Base-by-base conservation (phyloP, 257 asterid species). In the Ballota nigra region DNA sequence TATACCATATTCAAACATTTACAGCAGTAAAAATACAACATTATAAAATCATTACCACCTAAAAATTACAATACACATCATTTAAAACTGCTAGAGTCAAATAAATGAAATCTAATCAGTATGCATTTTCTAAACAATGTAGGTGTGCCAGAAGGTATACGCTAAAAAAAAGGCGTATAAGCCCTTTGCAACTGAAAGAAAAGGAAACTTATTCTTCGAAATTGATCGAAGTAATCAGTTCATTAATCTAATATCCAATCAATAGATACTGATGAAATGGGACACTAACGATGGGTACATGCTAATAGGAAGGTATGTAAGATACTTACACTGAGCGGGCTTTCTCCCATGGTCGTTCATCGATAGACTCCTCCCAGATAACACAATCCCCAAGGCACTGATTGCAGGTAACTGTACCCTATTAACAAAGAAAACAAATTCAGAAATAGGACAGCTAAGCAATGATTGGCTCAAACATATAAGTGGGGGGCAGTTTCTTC, bases 281-380 rank as follows among this genome's bases (percentile, higher is more conserved):
- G 10, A 60, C 28, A 5, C 24, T 2, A 52, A 40, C 51, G 51
- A 45, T 0, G 12, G 53, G 10, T 22, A 28, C 13, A 52, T 38
- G 53, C 59, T 20, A 68, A 4, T 43, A n/a, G 53, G 67, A 23
- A 51, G 74, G 70, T 8, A 31, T 19, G 64, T 63, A 77, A 72
- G 16, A 34, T 6, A 51, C 9, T 81, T 86, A 94, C 97, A 83
- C 83, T 33, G 93, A 91, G 62, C 89, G 95, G 62, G 98, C 98
- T 70, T 86, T 88, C 86, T 94, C 97, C 99, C 99, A 94, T 52
- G 98, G 99, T 29, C 70, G 81, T 82, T 94, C 97, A 66, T 94
- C 98, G 22, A 91, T 89, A 12, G 95, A 88, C 69, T 94, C 98
- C 84, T 94, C 97, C 99, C 99, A 94, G 56, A 94, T 83, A 69